These are phyloP conservation scores for Wickerhamomyces chaumierensis DNA, from an alignment of 805 yeast species.

Conservation along the genomic window DNA sequence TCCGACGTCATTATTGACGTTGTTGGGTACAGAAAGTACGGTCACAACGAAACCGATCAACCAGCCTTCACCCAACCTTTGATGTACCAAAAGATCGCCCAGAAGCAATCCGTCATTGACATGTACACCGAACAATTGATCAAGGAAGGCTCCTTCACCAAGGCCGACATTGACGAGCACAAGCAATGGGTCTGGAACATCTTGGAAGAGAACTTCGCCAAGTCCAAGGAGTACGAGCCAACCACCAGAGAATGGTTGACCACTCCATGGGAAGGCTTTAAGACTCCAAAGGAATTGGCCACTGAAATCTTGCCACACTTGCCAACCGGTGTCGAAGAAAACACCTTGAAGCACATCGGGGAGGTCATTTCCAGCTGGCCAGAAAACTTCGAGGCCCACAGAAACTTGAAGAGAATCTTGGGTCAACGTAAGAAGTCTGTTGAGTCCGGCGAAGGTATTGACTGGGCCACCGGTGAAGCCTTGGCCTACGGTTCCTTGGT, in stretches of 20 bases:
- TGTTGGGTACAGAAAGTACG: conserved; percentile 97
- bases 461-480: conserved; percentile 99
- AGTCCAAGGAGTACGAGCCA: conserved; percentile 84
- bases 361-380: conserved; percentile 74
- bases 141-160: conserved; percentile 79
- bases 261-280: conserved; percentile 98
- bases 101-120: conserved; percentile 83
- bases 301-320: conserved; percentile 91
- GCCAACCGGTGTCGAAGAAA: conserved; percentile 82
- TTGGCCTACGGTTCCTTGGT: conserved; percentile 90
- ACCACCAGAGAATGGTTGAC: conserved; percentile 96
- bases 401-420: conserved; percentile 91
- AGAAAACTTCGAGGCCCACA: conserved; percentile 77
- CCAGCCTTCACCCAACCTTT: conserved; percentile 98
- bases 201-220: conserved; percentile 80
- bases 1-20: conserved; percentile 93
- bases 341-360: conserved; percentile 69
- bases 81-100: conserved; percentile 87
- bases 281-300: conserved; percentile 93
- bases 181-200: conserved; percentile 96
- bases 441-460: conserved; percentile 87
- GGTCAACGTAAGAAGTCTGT: conserved; percentile 79
- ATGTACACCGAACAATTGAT: conserved; percentile 71
- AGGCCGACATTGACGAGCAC: conserved; percentile 88
- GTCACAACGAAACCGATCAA: conserved; percentile 99